Evolutionary conservation across 1,284 basidiomycete genomes (phyloP).

Genomic region (Marasmius fiardii): DNA sequence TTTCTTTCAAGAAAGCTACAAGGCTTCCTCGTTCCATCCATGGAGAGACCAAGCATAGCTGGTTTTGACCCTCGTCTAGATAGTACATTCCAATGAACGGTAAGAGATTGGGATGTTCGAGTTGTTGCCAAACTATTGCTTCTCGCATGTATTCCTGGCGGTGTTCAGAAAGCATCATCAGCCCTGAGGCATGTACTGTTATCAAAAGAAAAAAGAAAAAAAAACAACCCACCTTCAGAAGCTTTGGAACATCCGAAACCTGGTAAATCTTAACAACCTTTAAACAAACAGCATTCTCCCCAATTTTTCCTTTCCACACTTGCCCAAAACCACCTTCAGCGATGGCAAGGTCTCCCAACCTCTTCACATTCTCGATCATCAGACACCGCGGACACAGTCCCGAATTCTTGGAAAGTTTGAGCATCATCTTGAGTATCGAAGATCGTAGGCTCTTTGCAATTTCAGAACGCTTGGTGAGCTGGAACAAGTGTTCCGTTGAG

Average conservation of each 20-base stretch:
- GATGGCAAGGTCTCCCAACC: neutral
- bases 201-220: neutral
- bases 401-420: conserved; percentile 1
- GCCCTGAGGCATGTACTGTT: neutral
- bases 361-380: neutral
- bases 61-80: neutral
- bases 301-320: conserved; percentile 4
- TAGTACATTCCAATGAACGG: neutral
- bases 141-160: neutral
- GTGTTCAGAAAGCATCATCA: neutral
- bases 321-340: conserved; percentile 4
- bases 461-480: neutral
- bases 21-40: conserved; percentile 35
- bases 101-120: neutral
- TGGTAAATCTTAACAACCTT: conserved; percentile 1
- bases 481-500: too few species aligned
- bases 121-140: conserved; percentile 1
- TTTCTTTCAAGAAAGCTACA: conserved; percentile 19
- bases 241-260: conserved; percentile 1
- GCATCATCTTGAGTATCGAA: neutral
- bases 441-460: neutral
- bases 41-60: conserved; percentile 16
- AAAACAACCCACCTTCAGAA: neutral
- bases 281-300: neutral
- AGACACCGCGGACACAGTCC: conserved; percentile 1